Evolutionary conservation across 768 basidiomycete genomes (phyloP).

Genomic region (Krasilnikovozyma curviuscula): DNA sequence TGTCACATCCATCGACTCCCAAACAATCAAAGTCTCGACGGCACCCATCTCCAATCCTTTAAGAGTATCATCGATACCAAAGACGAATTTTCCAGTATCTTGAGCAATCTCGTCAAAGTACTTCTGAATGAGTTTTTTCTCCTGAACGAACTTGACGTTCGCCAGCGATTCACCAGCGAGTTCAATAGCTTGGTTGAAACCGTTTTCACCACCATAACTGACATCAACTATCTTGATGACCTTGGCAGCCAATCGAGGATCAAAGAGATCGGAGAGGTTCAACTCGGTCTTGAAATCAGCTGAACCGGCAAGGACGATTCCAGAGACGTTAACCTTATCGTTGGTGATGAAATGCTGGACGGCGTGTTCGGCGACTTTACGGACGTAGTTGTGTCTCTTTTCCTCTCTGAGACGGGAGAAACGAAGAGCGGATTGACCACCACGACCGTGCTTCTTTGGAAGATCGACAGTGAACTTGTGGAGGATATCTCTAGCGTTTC

Average conservation of each 20-base stretch:
- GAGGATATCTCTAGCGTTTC: conserved; percentile 89
- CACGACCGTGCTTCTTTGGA: conserved; percentile 96
- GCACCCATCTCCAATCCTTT: conserved; percentile 91
- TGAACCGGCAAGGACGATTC: conserved; percentile 84
- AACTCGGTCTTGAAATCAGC: conserved; percentile 99
- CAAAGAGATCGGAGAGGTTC: conserved; percentile 89
- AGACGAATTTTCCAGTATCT: conserved; percentile 90
- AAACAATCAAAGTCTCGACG: conserved; percentile 91
- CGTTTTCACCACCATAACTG: conserved; percentile 94
- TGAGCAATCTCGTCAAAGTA: conserved; percentile 99
- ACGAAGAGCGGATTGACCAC: conserved; percentile 98
- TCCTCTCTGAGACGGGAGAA: conserved; percentile 98
- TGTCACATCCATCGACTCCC: conserved; percentile 88
- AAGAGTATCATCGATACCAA: conserved; percentile 89
- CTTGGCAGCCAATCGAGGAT: conserved; percentile 66
- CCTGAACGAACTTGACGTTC: conserved; percentile 98
- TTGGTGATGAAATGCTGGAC: conserved; percentile 95
- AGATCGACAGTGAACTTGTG: conserved; percentile 99
- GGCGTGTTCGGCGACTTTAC: conserved; percentile 90
- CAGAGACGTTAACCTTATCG: conserved; percentile 96
- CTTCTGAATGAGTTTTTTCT: conserved; percentile 90
- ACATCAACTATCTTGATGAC: conserved; percentile 97
- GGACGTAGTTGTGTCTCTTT: conserved; percentile 98
- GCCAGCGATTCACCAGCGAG: conserved; percentile 85
- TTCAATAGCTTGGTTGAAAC: conserved; percentile 99